Evolutionary conservation across 73 alveolate genomes (phyloP), one percentile per base, ranked within the genome.

Genomic region (Tetrahymena borealis): DNA sequence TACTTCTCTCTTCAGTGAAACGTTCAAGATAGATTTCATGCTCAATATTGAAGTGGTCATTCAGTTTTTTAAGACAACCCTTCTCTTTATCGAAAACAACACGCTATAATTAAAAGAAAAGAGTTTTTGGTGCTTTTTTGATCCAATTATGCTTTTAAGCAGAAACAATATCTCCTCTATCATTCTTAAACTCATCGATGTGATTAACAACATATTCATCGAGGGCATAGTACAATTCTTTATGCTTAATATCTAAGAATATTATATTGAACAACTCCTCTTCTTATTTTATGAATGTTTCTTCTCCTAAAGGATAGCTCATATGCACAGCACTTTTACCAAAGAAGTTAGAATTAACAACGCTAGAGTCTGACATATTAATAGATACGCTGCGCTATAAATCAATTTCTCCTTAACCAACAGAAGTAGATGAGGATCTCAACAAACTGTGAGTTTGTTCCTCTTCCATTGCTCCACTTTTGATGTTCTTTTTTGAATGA

Each of bases 201-300:
- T 93, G 90, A 78, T 90, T 92, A 3, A 91, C 60, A 39, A 90
- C 41, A 32, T 90, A 78, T 33, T 90, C 95, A n/a, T 97, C 97
- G 97, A 98, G 96, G 8, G 97, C 96, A 79, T 97, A 97, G 78
- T 96, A 95, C 6, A 97, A 85, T 32, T 95, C 91, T 13, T 94
- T 93, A 40, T 95, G 90, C 78, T 78, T 60, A 8, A 96, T 92
- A 90, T 95, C 97, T 32, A 97, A 90, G 32, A 90, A 91, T 12
- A 97, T 95, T 18, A 94, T 91, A 16, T 97, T 96, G 39, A 96
- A 92, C 35, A 85, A 42, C 78, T 91, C 98, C 38, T 40, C 78
- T 79, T 90, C 93, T 39, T 94, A 91, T 7, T 91, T 91, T 38
- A 43, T 33, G 24, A 32, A 90, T 38, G 90, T 40, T 32, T 91